A percentile compares a stretch with the other conserved stretches of the same genome.
These are phyloP conservation scores for Camelina neglecta DNA, from an alignment of 345 rosid genomes.

Conservation along the genomic window DNA sequence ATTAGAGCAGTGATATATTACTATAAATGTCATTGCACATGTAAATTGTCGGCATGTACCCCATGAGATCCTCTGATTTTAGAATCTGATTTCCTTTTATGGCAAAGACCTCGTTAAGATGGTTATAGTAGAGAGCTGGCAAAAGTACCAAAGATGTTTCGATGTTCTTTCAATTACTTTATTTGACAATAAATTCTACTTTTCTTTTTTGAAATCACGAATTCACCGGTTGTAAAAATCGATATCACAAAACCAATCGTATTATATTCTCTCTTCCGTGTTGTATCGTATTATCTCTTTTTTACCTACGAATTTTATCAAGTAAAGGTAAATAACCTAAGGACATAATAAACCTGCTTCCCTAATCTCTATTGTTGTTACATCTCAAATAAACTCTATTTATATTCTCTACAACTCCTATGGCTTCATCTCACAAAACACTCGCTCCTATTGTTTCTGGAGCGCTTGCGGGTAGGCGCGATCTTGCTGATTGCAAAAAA, in stretches of 20 bases:
- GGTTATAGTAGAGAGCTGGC: too few species aligned
- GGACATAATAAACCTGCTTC: slow-evolving; percentile 2
- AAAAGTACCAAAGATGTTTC: too few species aligned
- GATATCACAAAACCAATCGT: too few species aligned
- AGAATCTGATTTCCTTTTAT: too few species aligned
- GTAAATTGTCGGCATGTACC: background rate
- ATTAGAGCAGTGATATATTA: background rate
- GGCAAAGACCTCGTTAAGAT: background rate
- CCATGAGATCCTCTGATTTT: background rate
- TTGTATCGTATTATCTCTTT: background rate
- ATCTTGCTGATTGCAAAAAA: background rate
- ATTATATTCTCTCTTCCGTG: too few species aligned
- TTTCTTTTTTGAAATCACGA: background rate
- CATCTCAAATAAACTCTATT: background rate
- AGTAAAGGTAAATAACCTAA: background rate
- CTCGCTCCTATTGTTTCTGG: background rate
- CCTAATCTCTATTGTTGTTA: background rate
- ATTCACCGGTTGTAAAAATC: background rate
- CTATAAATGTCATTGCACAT: background rate
- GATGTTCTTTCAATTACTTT: background rate
- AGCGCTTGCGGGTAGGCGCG: background rate
- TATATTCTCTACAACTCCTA: background rate
- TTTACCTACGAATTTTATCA: background rate
- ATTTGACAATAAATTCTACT: background rate
- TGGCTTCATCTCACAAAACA: background rate